Evolutionary conservation across 768 basidiomycete species (phyloP).

Genomic region (Clitopilus hobsonii): DNA sequence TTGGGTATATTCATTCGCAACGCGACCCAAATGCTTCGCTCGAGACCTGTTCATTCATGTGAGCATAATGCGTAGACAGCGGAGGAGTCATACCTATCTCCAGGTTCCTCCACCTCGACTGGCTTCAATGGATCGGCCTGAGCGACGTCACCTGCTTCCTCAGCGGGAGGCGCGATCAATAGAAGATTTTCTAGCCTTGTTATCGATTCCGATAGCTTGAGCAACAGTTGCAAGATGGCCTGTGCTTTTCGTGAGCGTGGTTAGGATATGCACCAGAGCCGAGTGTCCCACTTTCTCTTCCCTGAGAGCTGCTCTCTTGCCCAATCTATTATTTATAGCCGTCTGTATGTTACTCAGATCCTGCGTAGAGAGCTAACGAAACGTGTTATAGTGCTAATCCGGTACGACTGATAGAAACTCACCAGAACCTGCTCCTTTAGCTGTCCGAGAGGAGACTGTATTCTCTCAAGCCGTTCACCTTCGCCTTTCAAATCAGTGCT

Average conservation of each 20-base stretch:
- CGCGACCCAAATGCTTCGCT: constrained; percentile 77
- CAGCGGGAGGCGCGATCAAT: constrained; percentile 53
- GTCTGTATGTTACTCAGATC: constrained; percentile 65
- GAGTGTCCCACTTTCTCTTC: constrained; percentile 70
- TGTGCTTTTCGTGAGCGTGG: constrained; percentile 22
- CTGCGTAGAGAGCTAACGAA: constrained; percentile 50
- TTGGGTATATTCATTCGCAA: constrained; percentile 90
- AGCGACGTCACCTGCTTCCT: constrained; percentile 31
- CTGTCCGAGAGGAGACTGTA: constrained; percentile 63
- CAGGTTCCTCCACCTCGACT: constrained; percentile 29
- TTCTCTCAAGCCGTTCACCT: constrained; percentile 59
- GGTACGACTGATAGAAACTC: constrained; percentile 19
- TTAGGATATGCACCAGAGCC: neutral
- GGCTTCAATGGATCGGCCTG: constrained; percentile 29
- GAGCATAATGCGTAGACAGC: neutral
- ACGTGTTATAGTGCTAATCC: neutral
- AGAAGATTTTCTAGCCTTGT: constrained; percentile 85
- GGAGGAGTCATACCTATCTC: constrained; percentile 29
- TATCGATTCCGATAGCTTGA: constrained; percentile 91
- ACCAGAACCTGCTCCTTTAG: constrained; percentile 69
- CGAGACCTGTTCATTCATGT: constrained; percentile 35
- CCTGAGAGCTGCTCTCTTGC: constrained; percentile 67
- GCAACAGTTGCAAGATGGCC: constrained; percentile 80
- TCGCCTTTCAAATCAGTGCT: constrained; percentile 91
- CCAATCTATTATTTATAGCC: constrained; percentile 74